Conservation (phyloP, 2,329 filamentous ascomycete genomes). For the Pseudodiploospora longispora region DNA sequence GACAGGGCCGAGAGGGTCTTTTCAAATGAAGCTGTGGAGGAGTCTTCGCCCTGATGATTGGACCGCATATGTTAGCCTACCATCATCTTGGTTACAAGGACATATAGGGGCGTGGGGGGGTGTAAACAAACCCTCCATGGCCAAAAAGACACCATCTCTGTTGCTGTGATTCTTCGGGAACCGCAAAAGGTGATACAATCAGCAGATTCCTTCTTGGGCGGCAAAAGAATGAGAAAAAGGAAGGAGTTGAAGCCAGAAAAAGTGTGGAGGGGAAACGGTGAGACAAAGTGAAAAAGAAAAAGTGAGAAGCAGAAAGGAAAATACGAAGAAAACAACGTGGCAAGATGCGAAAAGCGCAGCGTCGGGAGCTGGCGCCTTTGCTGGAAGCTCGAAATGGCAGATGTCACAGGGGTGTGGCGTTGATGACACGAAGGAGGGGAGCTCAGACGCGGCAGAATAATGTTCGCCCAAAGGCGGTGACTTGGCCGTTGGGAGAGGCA, state of each 20-base stretch:
- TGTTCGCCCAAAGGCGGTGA: neutral
- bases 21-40: constrained; percentile 86
- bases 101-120: neutral
- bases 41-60: constrained; percentile 58
- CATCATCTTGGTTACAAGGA: no score
- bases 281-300: neutral
- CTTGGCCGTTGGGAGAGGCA: neutral
- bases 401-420: no score
- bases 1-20: constrained; percentile 79
- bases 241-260: no score
- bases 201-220: no score
- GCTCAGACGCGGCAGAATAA: neutral
- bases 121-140: constrained; percentile 61
- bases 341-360: neutral
- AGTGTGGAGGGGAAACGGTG: neutral
- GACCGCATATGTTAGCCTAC: neutral
- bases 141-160: constrained; percentile 73
- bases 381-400: no score
- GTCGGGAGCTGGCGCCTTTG: constrained; percentile 1
- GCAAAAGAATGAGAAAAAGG: no score
- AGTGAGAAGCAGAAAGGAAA: constrained; percentile 1
- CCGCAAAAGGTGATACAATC: neutral
- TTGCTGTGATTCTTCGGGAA: neutral
- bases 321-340: neutral
- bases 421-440: no score